These are phyloP conservation scores for Populus alba DNA, from an alignment of 345 rosid species.

Conservation along the genomic window DNA sequence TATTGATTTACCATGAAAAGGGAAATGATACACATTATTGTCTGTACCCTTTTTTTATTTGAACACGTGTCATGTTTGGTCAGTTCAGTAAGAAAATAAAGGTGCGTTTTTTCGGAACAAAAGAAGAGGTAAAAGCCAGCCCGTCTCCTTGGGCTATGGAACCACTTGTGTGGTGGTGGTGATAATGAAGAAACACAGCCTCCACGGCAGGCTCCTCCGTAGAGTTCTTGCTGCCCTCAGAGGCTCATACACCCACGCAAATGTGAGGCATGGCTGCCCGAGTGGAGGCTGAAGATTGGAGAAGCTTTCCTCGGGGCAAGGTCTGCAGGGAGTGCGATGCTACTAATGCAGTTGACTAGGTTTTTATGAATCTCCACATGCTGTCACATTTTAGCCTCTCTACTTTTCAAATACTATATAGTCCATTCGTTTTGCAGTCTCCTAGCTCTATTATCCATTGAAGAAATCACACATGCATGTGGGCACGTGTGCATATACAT, in stretches of 20 bases:
- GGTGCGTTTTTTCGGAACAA: not conserved
- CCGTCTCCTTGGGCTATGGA: not conserved
- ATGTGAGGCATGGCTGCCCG: not conserved
- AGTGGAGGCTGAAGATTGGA: not conserved
- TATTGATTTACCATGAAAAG: not conserved
- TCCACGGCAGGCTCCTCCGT: not conserved
- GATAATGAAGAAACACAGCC: not conserved
- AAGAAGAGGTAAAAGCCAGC: not conserved
- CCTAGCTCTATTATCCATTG: not conserved
- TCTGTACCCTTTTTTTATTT: not conserved
- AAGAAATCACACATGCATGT: conserved; percentile 55
- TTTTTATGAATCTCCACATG: conserved; percentile 63
- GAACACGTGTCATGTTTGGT: conserved; percentile 33
- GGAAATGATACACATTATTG: not conserved
- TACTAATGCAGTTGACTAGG: conserved; percentile 43
- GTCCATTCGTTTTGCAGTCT: not conserved
- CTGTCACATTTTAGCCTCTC: conserved; percentile 27
- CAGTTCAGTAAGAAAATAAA: conserved; percentile 14
- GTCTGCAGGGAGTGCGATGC: not conserved
- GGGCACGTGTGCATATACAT: conserved; percentile 63
- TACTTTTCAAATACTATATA: conserved; percentile 16
- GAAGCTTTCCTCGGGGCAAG: conserved; percentile 28
- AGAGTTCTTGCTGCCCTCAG: not conserved
- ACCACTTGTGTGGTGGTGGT: not conserved
- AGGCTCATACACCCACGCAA: not conserved